phyloP scores from a whole-genome alignment of 106 monocot species.

The Dioscorea zingiberensis region DNA sequence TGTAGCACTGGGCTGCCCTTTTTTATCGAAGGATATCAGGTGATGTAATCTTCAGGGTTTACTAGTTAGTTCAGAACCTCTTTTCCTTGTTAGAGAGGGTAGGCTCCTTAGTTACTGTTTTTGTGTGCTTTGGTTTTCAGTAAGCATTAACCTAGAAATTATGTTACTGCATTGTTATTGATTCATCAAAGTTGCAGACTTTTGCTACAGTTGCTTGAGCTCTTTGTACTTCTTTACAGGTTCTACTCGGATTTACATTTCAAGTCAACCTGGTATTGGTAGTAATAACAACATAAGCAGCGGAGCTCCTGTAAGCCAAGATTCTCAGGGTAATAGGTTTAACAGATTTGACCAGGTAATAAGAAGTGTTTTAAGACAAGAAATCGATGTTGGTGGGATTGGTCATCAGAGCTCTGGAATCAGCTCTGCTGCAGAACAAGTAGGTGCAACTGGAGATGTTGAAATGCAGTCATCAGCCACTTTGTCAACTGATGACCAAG shows the following conservation, averaged over 20 bases:
- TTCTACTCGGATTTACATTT: conserved; percentile 2
- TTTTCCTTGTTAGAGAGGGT: too few relatives aligned
- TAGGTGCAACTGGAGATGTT: not conserved
- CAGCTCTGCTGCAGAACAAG: conserved; percentile 15
- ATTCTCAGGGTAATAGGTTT: conserved; percentile 10
- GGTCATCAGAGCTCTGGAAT: not conserved
- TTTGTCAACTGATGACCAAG: conserved; percentile 11
- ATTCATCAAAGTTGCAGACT: too few relatives aligned
- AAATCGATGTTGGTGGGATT: not conserved
- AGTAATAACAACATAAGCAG: conserved; percentile 3
- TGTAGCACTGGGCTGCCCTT: too few relatives aligned
- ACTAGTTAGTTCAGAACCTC: too few relatives aligned
- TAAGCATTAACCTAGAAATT: too few relatives aligned
- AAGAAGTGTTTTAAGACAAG: conserved; percentile 8
- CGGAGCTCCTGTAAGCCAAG: conserved; percentile 6
- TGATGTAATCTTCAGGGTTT: too few relatives aligned
- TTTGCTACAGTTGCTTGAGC: too few relatives aligned
- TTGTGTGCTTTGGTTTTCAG: too few relatives aligned
- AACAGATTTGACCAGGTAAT: conserved; percentile 13
- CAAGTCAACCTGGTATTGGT: conserved; percentile 10
- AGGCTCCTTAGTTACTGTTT: too few relatives aligned
- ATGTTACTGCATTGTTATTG: too few relatives aligned
- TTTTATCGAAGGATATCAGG: too few relatives aligned
- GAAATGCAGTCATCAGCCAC: conserved; percentile 4
- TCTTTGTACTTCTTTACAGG: conserved; percentile 4